Percentiles rank a stretch among this genome's conserved stretches.
Evolutionary conservation across 2,329 filamentous ascomycete genomes (phyloP).

Genomic region (Cladosporium sp.): DNA sequence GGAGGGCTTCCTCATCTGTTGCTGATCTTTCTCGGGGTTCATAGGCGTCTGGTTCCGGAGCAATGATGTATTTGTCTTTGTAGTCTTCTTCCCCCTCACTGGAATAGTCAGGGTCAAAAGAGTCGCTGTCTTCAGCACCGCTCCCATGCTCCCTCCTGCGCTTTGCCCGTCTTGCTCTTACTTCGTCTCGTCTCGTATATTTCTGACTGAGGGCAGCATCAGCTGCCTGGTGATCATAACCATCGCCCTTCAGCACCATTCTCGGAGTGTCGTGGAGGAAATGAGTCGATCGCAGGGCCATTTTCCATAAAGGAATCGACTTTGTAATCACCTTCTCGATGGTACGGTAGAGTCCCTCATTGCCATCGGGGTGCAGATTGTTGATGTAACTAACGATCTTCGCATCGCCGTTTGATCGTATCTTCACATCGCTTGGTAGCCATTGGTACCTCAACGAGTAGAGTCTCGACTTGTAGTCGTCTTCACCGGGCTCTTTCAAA

Average conservation of each 20-base stretch:
- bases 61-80: neutral
- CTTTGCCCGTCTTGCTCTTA: too few relatives aligned
- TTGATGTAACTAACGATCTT: conserved; percentile 30
- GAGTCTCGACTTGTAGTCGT: too few relatives aligned
- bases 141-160: too few relatives aligned
- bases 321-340: conserved; percentile 25
- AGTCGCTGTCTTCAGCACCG: too few relatives aligned
- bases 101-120: too few relatives aligned
- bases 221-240: neutral
- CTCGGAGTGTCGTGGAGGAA: neutral
- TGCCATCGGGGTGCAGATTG: conserved; percentile 24
- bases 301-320: conserved; percentile 26
- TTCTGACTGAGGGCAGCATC: too few relatives aligned
- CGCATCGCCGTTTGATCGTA: conserved; percentile 14
- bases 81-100: neutral
- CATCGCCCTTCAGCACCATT: neutral
- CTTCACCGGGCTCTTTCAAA: neutral
- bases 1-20: neutral
- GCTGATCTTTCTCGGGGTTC: neutral
- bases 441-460: conserved; percentile 27
- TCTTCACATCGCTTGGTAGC: conserved; percentile 25
- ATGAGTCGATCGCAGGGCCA: conserved; percentile 8
- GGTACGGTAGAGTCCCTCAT: conserved; percentile 21
- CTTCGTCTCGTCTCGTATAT: too few relatives aligned
- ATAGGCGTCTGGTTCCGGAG: neutral